These are phyloP conservation scores for Plasmodium relictum DNA, from an alignment of 169 alveolate species.

Conservation along the genomic window DNA sequence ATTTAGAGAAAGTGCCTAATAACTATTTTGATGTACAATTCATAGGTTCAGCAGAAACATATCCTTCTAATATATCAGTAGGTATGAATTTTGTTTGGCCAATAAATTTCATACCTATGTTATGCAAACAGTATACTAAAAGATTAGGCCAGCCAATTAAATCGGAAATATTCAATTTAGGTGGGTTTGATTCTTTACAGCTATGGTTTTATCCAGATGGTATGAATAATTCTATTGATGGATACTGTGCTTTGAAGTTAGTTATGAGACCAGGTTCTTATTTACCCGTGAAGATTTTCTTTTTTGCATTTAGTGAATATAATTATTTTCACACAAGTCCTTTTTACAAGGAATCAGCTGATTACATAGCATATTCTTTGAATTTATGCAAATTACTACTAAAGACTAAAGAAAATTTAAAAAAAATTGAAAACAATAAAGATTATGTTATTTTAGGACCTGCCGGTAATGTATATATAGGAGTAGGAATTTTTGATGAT, in stretches of 20 bases:
- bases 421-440: conserved; percentile 79
- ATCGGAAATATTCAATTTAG: conserved; percentile 86
- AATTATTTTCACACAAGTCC: conserved; percentile 83
- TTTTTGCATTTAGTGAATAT: conserved; percentile 87
- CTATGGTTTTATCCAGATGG: conserved; percentile 92
- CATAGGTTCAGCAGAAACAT: conserved; percentile 88
- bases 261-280: conserved; percentile 90
- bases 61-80: conserved; percentile 86
- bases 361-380: conserved; percentile 82
- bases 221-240: conserved; percentile 83
- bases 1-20: conserved; percentile 82
- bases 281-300: conserved; percentile 85
- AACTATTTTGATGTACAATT: conserved; percentile 89
- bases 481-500: conserved; percentile 88
- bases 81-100: conserved; percentile 90
- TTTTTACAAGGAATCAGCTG: conserved; percentile 86
- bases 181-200: conserved; percentile 91
- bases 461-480: conserved; percentile 88
- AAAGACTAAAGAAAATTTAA: conserved; percentile 51
- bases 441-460: conserved; percentile 90
- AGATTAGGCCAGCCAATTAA: conserved; percentile 89
- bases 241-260: conserved; percentile 86
- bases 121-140: conserved; percentile 85
- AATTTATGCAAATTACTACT: conserved; percentile 80
- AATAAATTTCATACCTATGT: conserved; percentile 87